Percentiles rank a stretch among this genome's conserved stretches.
phyloP scores from a whole-genome alignment of 306 rosid species.

The Neltuma alba region DNA sequence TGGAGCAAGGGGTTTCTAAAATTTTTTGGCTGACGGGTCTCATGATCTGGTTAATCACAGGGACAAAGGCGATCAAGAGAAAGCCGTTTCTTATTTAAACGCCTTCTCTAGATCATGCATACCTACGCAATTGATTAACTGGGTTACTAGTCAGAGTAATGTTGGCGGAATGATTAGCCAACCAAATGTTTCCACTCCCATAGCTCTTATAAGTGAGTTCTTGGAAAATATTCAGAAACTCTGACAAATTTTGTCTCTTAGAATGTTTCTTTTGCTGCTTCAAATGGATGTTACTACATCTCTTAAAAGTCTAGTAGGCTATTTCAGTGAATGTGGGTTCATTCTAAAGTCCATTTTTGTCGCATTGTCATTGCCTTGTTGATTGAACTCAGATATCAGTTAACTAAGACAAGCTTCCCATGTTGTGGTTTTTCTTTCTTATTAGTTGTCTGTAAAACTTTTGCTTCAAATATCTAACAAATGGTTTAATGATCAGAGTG shows the following conservation, averaged over 20 bases:
- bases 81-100: conserved; percentile 56
- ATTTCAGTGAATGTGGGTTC: conserved; percentile 28
- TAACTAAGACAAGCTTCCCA: conserved; percentile 35
- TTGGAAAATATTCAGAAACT: conserved; percentile 1
- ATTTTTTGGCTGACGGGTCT: conserved; percentile 37
- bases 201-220: conserved; percentile 74
- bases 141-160: conserved; percentile 58
- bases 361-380: conserved; percentile 24
- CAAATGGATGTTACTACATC: background rate
- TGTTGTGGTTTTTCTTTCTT: conserved; percentile 9
- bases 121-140: conserved; percentile 64
- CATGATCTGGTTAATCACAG: conserved; percentile 54
- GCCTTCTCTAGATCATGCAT: conserved; percentile 67
- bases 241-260: background rate
- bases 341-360: conserved; percentile 17
- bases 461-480: conserved; percentile 4
- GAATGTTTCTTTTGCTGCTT: conserved; percentile 28
- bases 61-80: conserved; percentile 60
- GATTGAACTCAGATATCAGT: conserved; percentile 35
- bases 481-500: conserved; percentile 57
- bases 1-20: conserved; percentile 24
- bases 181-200: conserved; percentile 63
- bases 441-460: background rate
- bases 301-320: background rate
- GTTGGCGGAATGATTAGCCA: conserved; percentile 50